Base-by-base conservation (phyloP, 768 basidiomycete genomes). In the Kwoniella bestiolae region DNA sequence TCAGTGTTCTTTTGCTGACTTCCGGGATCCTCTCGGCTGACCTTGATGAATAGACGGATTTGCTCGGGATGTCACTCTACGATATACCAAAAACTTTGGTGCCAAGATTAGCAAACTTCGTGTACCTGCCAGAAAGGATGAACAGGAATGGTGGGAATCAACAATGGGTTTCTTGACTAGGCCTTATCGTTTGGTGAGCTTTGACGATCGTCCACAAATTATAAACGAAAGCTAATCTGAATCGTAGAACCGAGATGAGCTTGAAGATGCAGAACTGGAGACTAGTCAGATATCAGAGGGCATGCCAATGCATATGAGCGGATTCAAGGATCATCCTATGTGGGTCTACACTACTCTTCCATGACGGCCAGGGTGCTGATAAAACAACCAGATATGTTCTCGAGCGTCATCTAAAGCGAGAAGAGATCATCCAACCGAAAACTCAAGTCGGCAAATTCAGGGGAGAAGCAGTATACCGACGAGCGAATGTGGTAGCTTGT, bases 311-410 rank as follows among this genome's bases (percentile, higher is more conserved):
- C 89, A 90, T 11, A 85, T 98, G 60, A 84, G 86, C 29, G 96
- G 93, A 1, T 98, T 98, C 86, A 97, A 98, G 79, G 90, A 92
- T 74, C 96, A 99, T 82, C 93, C 94, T 4, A 77, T 95, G 90
- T 95, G 74, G 56, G 88, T 81, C 29, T 5, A 34, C 41, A 14
- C 47, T 12, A 45, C 32, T 11, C 28, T 2, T 12, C n/a, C 23
- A 9, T 59, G 12, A 31, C 5, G 11, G 46, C 35, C 8, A 18
- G 23, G 38, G 38, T 41, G 23, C 46, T 46, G n/a, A 25, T 63
- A 21, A 7, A 2, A 11, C 11, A 21, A 46, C 26, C 71, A 92
- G 91, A 73, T 94, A 92, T 79, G 89, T 90, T 18, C 87, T 98
- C 31, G 84, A 86, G 67, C 88, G 93, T 8, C 94, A 98, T 79